phyloP scores from a whole-genome alignment of 495 filamentous ascomycete species.

The Lasiosphaeriaceae sp. region DNA sequence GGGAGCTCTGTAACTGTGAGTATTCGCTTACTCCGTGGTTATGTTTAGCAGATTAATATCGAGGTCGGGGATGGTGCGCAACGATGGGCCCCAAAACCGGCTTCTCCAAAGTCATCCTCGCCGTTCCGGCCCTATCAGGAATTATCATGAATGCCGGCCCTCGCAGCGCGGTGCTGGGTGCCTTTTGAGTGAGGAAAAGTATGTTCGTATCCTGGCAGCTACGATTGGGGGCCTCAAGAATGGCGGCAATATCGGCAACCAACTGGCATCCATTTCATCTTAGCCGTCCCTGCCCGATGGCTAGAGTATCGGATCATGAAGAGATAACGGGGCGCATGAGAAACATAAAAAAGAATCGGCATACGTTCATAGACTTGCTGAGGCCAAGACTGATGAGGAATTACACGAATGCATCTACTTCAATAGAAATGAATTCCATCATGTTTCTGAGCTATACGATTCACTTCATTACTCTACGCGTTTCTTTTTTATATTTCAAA shows the following conservation, averaged over 20 bases:
- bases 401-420: too few species aligned
- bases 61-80: slow-evolving; percentile 42
- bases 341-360: background rate
- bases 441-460: too few species aligned
- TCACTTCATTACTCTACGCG: too few species aligned
- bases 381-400: too few species aligned
- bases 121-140: slow-evolving; percentile 50
- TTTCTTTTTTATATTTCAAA: too few species aligned
- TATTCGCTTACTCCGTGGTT: too few species aligned
- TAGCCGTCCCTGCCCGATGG: slow-evolving; percentile 28
- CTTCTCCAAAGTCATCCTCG: slow-evolving; percentile 57
- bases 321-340: background rate
- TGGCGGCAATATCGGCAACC: slow-evolving; percentile 56
- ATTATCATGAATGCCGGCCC: slow-evolving; percentile 46
- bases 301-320: slow-evolving; percentile 15
- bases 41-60: too few species aligned
- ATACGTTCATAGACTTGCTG: too few species aligned
- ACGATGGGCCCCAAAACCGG: slow-evolving; percentile 46
- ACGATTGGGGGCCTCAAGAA: slow-evolving; percentile 36
- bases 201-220: slow-evolving; percentile 46
- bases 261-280: slow-evolving; percentile 50
- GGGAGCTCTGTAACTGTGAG: slow-evolving; percentile 47
- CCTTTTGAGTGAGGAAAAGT: slow-evolving; percentile 52
- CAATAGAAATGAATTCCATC: too few species aligned
- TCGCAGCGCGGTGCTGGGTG: slow-evolving; percentile 28